Conservation (phyloP, 495 filamentous ascomycete genomes). For the Sabuloglossum arenarium region DNA sequence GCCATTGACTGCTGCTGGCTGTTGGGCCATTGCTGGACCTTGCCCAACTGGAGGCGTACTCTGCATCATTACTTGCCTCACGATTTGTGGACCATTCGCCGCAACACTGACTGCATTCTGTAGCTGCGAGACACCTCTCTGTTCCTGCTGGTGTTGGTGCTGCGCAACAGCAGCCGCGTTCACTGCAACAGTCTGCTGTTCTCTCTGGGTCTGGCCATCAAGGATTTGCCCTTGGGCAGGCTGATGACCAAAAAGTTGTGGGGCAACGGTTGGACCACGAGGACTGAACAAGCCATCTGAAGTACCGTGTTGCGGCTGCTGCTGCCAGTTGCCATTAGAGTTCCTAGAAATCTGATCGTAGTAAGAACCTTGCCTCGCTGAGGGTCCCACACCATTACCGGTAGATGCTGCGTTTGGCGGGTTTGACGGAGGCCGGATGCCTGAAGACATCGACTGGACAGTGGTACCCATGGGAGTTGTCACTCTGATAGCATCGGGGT, state of each 20-base stretch:
- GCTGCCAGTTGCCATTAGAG: slow-evolving; percentile 9
- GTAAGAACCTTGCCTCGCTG: slow-evolving; percentile 9
- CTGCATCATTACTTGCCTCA: slow-evolving; percentile 22
- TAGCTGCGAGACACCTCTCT: slow-evolving; percentile 58
- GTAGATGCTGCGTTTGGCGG: slow-evolving; percentile 15
- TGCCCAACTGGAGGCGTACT: slow-evolving; percentile 22
- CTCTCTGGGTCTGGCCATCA: slow-evolving; percentile 23
- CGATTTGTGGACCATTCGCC: slow-evolving; percentile 20
- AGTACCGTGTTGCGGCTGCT: slow-evolving; percentile 9
- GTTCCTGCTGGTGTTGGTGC: slow-evolving; percentile 54
- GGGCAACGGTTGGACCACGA: slow-evolving; percentile 7
- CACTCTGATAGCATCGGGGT: slow-evolving; percentile 87
- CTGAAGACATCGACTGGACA: slow-evolving; percentile 31
- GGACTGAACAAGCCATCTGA: slow-evolving; percentile 30
- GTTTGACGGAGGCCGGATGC: slow-evolving; percentile 27
- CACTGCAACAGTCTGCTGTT: slow-evolving; percentile 20
- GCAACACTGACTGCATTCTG: slow-evolving; percentile 52
- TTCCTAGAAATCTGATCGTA: slow-evolving; percentile 8
- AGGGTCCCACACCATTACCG: slow-evolving; percentile 6
- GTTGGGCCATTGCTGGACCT: slow-evolving; percentile 23
- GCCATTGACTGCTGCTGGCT: background rate
- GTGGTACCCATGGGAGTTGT: slow-evolving; percentile 85
- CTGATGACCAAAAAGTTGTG: slow-evolving; percentile 9
- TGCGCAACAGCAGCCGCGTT: slow-evolving; percentile 27
- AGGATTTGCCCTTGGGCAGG: slow-evolving; percentile 17